Evolutionary conservation across 2,329 filamentous ascomycete species (phyloP).

Genomic region (Colletotrichum sp.): DNA sequence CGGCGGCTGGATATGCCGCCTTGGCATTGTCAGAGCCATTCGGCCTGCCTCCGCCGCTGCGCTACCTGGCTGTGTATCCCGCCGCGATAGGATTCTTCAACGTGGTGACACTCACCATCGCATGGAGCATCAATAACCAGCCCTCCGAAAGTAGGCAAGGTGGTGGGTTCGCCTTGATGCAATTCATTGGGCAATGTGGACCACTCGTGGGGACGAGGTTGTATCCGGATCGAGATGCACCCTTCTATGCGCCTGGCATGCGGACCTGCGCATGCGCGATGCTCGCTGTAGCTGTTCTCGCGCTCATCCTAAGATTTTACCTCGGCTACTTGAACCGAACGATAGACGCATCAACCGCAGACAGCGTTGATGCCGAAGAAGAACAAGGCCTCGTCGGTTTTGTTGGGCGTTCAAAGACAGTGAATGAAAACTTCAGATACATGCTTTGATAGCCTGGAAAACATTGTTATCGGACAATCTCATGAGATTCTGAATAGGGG

Average conservation of each 20-base stretch:
- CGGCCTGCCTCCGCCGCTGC: conserved; percentile 48
- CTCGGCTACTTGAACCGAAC: conserved; percentile 56
- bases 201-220: conserved; percentile 73
- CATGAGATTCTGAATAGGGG: not conserved
- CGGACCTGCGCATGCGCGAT: conserved; percentile 66
- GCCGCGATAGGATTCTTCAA: conserved; percentile 83
- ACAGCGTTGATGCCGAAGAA: conserved; percentile 33
- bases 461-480: not conserved
- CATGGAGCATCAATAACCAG: conserved; percentile 91
- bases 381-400: conserved; percentile 45
- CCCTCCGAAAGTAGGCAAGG: conserved; percentile 71
- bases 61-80: conserved; percentile 81
- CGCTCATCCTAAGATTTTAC: conserved; percentile 57
- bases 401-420: conserved; percentile 24
- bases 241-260: conserved; percentile 70
- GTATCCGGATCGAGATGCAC: conserved; percentile 65
- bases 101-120: conserved; percentile 82
- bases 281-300: conserved; percentile 63
- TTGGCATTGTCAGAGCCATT: conserved; percentile 63
- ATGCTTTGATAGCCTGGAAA: conserved; percentile 43
- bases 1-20: conserved; percentile 63
- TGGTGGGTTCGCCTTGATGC: conserved; percentile 79
- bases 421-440: conserved; percentile 45
- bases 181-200: conserved; percentile 81
- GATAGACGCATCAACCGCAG: conserved; percentile 40